Evolutionary conservation across 352 stramenopile species (phyloP).

Genomic region (Globisporangium spinosum): DNA sequence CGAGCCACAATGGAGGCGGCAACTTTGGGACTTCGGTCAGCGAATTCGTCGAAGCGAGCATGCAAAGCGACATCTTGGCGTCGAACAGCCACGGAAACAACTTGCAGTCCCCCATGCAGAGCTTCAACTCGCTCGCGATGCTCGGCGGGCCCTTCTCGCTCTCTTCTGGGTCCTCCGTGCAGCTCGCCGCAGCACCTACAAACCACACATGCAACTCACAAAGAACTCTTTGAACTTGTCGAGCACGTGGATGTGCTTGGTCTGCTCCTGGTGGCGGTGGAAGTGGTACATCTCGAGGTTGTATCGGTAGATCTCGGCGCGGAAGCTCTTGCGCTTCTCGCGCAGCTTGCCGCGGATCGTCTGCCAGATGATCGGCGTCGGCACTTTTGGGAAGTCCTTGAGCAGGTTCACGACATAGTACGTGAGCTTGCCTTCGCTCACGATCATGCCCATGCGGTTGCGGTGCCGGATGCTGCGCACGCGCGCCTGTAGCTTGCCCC

Average conservation of each 20-base stretch:
- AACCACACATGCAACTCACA: conserved; percentile 24
- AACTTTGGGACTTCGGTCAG: conserved; percentile 16
- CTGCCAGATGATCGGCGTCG: conserved; percentile 34
- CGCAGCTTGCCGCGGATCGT: conserved; percentile 50
- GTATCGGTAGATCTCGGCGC: conserved; percentile 61
- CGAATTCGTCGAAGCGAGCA: conserved; percentile 31
- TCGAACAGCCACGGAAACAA: conserved; percentile 11
- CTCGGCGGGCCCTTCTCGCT: background rate
- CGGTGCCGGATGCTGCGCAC: conserved; percentile 31
- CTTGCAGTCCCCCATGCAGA: conserved; percentile 5
- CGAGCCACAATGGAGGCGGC: background rate
- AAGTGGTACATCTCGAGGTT: conserved; percentile 53
- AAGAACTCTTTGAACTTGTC: conserved; percentile 74
- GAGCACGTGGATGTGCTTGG: conserved; percentile 45
- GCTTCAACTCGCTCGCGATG: background rate
- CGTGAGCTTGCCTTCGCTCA: conserved; percentile 37
- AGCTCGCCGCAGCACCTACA: background rate
- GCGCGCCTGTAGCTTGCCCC: conserved; percentile 28
- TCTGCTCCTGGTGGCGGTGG: conserved; percentile 47
- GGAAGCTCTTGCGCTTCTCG: conserved; percentile 56
- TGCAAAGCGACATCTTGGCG: conserved; percentile 28
- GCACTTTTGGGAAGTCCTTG: conserved; percentile 50
- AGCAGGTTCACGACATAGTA: conserved; percentile 72
- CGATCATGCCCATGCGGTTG: conserved; percentile 14
- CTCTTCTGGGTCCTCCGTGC: background rate